A percentile compares a stretch with the other conserved stretches of the same genome.
Conservation (phyloP, 805 yeast genomes). For the Ogataea thermomethanolica region DNA sequence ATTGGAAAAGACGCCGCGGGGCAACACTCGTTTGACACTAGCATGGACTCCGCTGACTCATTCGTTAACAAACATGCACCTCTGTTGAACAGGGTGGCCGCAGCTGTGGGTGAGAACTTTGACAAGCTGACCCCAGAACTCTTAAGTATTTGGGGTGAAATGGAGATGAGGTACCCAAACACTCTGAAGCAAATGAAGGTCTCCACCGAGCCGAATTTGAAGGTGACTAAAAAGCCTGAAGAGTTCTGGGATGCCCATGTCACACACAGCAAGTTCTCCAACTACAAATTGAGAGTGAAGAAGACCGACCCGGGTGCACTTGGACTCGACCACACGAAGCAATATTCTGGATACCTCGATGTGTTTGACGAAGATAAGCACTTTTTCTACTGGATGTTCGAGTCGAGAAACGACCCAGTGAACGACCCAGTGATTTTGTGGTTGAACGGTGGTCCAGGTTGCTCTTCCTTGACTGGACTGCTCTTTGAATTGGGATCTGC, state of each 20-base stretch:
- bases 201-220: constrained; percentile 47
- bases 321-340: constrained; percentile 62
- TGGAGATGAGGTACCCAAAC: constrained; percentile 59
- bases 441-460: constrained; percentile 97
- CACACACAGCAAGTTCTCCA: constrained; percentile 35
- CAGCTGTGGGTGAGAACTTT: constrained; percentile 48
- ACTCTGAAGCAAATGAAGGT: constrained; percentile 48
- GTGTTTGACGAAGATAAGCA: constrained; percentile 72
- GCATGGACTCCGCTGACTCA: neutral
- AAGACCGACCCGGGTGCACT: constrained; percentile 45
- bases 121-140: constrained; percentile 48
- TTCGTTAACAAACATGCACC: constrained; percentile 13
- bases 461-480: constrained; percentile 86
- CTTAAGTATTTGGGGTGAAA: constrained; percentile 57
- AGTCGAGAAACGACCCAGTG: constrained; percentile 81
- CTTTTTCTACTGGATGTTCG: constrained; percentile 92
- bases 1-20: constrained; percentile 4
- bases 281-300: constrained; percentile 49
- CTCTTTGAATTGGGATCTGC: constrained; percentile 93
- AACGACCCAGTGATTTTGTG: constrained; percentile 82
- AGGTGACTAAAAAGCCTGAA: constrained; percentile 32
- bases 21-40: constrained; percentile 9
- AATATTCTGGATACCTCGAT: constrained; percentile 71
- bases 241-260: constrained; percentile 36
- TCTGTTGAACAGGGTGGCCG: constrained; percentile 43